These are phyloP conservation scores for Podaxis sp. DNA, from an alignment of 768 basidiomycete genomes.

Conservation along the genomic window DNA sequence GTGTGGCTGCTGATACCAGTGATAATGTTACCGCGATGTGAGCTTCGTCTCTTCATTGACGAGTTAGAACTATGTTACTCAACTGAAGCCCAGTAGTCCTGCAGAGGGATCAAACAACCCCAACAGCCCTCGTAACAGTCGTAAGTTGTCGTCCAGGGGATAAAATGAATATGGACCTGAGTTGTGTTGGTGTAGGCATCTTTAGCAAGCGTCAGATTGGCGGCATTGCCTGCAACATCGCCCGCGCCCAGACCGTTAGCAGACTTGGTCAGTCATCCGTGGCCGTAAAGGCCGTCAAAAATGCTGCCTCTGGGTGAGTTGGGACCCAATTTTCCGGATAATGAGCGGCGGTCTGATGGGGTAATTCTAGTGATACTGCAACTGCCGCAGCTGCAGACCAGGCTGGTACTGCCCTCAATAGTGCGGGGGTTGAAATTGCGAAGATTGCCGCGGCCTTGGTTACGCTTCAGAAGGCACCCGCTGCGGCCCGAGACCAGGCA, in stretches of 20 bases:
- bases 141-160: not conserved
- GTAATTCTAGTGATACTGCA: conserved; percentile 21
- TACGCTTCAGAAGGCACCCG: conserved; percentile 21
- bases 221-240: conserved; percentile 23
- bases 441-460: conserved; percentile 25
- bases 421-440: conserved; percentile 24
- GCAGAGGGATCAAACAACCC: not conserved
- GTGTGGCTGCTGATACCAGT: not conserved
- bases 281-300: conserved; percentile 2
- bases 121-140: conserved; percentile 2
- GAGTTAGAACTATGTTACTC: not conserved
- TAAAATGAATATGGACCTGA: not conserved
- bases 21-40: not conserved
- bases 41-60: not conserved
- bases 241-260: conserved; percentile 27
- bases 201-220: conserved; percentile 14
- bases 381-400: conserved; percentile 22
- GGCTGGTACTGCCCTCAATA: conserved; percentile 23
- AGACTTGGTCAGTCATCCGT: conserved; percentile 17
- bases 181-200: not conserved
- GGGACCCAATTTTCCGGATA: not conserved
- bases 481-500: conserved; percentile 25
- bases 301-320: conserved; percentile 20
- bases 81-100: not conserved
- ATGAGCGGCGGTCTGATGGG: not conserved